Evolutionary conservation across 257 asterid species (phyloP).

Genomic region (Coffea eugenioides): DNA sequence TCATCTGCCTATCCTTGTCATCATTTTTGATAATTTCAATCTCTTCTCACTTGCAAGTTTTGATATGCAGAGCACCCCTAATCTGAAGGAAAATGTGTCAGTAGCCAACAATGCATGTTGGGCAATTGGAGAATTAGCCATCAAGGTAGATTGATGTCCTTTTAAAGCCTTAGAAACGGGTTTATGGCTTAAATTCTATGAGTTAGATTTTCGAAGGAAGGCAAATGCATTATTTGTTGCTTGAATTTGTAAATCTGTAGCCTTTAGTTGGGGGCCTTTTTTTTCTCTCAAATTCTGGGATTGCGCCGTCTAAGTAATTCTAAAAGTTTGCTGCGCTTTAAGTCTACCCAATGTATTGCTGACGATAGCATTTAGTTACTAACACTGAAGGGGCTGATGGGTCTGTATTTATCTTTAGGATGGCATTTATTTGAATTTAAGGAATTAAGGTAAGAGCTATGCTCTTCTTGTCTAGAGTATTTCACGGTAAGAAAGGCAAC

Average conservation of each 20-base stretch:
- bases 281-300: neutral
- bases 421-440: neutral
- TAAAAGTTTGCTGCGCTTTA: neutral
- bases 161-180: neutral
- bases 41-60: conserved; percentile 11
- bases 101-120: conserved; percentile 99
- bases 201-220: neutral
- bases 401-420: neutral
- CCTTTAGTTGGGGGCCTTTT: neutral
- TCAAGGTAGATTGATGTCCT: conserved; percentile 47
- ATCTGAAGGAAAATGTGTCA: conserved; percentile 86
- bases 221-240: neutral
- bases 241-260: conserved; percentile 8
- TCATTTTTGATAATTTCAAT: conserved; percentile 10
- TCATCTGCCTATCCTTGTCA: conserved; percentile 10
- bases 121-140: conserved; percentile 98
- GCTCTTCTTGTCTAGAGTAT: neutral
- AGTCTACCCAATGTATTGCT: neutral
- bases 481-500: neutral
- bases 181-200: neutral
- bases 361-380: neutral
- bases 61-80: conserved; percentile 58
- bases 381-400: neutral
- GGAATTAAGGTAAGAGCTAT: neutral
- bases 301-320: neutral